Percentiles rank a stretch among this genome's conserved stretches.
Evolutionary conservation across 495 filamentous ascomycete species (phyloP).

Genomic region (Penicillium psychrofluorescens): DNA sequence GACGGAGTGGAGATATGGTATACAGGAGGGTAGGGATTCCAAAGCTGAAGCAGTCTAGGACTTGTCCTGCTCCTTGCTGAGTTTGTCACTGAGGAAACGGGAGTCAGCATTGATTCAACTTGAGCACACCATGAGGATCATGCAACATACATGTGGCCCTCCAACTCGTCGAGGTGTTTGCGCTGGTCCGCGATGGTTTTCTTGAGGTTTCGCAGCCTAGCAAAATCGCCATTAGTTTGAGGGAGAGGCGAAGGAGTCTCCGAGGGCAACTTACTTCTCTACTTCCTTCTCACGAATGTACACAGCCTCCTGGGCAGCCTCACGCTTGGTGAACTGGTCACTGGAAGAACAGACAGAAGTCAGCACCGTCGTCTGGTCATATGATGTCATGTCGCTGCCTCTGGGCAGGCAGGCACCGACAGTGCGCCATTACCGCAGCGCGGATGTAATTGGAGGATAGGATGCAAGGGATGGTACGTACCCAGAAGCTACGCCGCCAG

Average conservation of each 20-base stretch:
- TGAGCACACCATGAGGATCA: neutral
- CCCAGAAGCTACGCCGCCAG: constrained; percentile 24
- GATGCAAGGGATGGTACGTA: constrained; percentile 15
- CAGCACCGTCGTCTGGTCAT: constrained; percentile 4
- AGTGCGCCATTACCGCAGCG: neutral
- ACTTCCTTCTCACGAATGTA: constrained; percentile 79
- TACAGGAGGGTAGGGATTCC: too few relatives aligned
- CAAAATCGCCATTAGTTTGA: neutral
- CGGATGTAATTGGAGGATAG: neutral
- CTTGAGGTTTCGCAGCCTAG: constrained; percentile 54
- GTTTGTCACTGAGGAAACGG: constrained; percentile 49
- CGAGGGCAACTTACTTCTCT: constrained; percentile 54
- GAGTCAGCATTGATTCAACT: neutral
- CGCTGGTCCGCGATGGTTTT: constrained; percentile 75
- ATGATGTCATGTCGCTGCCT: constrained; percentile 11
- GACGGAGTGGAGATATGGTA: too few relatives aligned
- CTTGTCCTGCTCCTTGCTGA: constrained; percentile 58
- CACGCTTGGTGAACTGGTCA: constrained; percentile 85
- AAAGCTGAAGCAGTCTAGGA: too few relatives aligned
- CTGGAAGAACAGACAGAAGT: constrained; percentile 32
- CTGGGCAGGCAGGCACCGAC: constrained; percentile 1
- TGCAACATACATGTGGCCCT: constrained; percentile 68
- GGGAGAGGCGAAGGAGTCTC: too few relatives aligned
- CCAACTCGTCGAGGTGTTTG: constrained; percentile 72
- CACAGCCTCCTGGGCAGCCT: constrained; percentile 76